Base-by-base conservation (phyloP, 2,329 filamentous ascomycete species). In the Fusarium stilboides region DNA sequence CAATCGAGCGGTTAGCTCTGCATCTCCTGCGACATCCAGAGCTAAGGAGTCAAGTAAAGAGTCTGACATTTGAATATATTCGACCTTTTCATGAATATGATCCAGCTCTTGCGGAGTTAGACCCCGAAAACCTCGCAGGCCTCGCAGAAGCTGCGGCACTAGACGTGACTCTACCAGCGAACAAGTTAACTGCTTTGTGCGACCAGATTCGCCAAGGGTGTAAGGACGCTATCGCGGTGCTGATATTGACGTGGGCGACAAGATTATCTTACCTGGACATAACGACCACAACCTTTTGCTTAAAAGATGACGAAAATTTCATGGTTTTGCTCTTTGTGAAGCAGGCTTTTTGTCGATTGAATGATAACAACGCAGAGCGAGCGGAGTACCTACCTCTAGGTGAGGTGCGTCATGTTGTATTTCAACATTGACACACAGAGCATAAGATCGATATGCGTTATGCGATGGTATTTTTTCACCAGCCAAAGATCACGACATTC, bases 231-330 rank as follows among this genome's bases (percentile, higher is more conserved):
- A 5, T 61, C 2, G 19, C 24, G 2, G 54, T 37, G 2, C n/a
- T 33, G 3, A 14, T 59, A 12, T 14, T 59, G 43, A 7, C 37
- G 0, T 61, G 54, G 57, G 43, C 26, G 9, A 51, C 24, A 0
- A 20, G 17, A 3, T 17, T 61, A 1, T 59, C 19, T 0, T 15
- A 51, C 14, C 3, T 59, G 3, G 24, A 4, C 2, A 20, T 61
- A 0, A 17, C 43, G 0, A 0, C 59, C 10, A 43, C 54, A 3
- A 0, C 2, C 0, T 9, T 17, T 0, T 1, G 4, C 6, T 22
- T 19, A 8, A 7, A 2, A 1, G 2, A 2, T 8, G 10, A 20
- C 6, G 2, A 39, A 13, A 10, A 45, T 0, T 39, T 22, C 6
- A 39, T 44, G 17, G 15, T 28, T 31, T 10, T 50, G 3, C 55